Conservation (phyloP, 805 yeast species). For the Candida nonsorbophila region DNA sequence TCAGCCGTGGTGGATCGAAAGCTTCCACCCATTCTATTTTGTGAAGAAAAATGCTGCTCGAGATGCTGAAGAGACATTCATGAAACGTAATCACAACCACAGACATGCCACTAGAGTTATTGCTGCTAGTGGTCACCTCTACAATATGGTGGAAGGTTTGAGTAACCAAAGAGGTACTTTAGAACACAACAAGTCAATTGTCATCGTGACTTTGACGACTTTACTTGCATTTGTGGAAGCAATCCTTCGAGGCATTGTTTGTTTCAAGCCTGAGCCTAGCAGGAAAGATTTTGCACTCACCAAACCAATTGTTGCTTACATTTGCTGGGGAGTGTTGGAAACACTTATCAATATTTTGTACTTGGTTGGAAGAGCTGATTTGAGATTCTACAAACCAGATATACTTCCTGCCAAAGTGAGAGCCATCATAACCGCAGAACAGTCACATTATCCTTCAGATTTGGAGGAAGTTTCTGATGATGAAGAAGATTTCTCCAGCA, state of each 20-base stretch:
- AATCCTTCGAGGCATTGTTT: constrained; percentile 35
- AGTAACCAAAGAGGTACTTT: constrained; percentile 37
- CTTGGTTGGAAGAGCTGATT: constrained; percentile 61
- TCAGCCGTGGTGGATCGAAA: constrained; percentile 78
- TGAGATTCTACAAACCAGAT: constrained; percentile 79
- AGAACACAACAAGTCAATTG: constrained; percentile 49
- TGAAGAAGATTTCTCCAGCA: constrained; percentile 8
- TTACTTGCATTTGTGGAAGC: constrained; percentile 47
- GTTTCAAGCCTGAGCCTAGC: constrained; percentile 14
- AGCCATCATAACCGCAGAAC: constrained; percentile 38
- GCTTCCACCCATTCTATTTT: constrained; percentile 54
- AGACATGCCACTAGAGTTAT: constrained; percentile 54
- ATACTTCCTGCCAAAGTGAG: constrained; percentile 36
- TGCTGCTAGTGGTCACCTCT: constrained; percentile 48
- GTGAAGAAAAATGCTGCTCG: constrained; percentile 50
- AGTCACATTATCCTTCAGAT: constrained; percentile 24
- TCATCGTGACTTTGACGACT: constrained; percentile 44
- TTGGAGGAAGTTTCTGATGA: constrained; percentile 8
- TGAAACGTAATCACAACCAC: constrained; percentile 44
- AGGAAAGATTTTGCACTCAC: constrained; percentile 16
- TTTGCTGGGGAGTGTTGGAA: constrained; percentile 67
- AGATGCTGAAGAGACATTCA: constrained; percentile 43
- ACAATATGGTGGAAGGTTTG: constrained; percentile 33
- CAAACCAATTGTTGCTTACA: constrained; percentile 57
- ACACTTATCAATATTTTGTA: constrained; percentile 50